Conservation (phyloP, 164 flowering plant genomes). For the Platanus orientalis region DNA sequence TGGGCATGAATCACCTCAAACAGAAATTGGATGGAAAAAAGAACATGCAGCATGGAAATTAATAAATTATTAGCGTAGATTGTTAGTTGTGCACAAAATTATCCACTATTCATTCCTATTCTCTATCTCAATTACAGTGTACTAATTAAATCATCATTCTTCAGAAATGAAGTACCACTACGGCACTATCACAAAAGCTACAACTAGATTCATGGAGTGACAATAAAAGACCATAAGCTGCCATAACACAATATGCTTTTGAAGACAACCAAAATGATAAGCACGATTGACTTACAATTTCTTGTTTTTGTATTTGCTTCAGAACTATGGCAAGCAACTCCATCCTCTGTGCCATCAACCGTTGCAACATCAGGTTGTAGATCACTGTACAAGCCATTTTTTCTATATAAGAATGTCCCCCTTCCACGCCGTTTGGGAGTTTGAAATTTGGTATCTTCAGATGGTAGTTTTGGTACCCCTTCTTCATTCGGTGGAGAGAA, state of each 20-base stretch:
- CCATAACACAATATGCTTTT: neutral
- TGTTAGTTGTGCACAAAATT: too few species aligned
- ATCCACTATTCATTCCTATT: too few species aligned
- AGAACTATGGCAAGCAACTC: constrained; percentile 11
- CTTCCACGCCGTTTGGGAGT: constrained; percentile 73
- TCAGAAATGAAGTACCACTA: too few species aligned
- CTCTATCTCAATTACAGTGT: too few species aligned
- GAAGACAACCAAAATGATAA: neutral
- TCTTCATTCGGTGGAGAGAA: constrained; percentile 36
- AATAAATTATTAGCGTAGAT: too few species aligned
- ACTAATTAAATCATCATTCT: too few species aligned
- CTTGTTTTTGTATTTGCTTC: constrained; percentile 23
- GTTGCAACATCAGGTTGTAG: constrained; percentile 26
- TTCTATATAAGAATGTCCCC: constrained; percentile 71
- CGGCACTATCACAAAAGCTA: too few species aligned
- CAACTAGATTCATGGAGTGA: too few species aligned
- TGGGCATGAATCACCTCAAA: neutral
- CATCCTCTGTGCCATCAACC: constrained; percentile 31
- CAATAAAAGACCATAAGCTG: neutral
- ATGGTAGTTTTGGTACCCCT: constrained; percentile 41
- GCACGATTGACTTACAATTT: constrained; percentile 37
- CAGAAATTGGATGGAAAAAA: neutral
- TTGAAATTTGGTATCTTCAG: constrained; percentile 39
- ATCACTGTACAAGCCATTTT: constrained; percentile 66
- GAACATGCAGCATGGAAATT: neutral